phyloP scores from a whole-genome alignment of 2,329 filamentous ascomycete species.

The Trichoderma lentiforme region DNA sequence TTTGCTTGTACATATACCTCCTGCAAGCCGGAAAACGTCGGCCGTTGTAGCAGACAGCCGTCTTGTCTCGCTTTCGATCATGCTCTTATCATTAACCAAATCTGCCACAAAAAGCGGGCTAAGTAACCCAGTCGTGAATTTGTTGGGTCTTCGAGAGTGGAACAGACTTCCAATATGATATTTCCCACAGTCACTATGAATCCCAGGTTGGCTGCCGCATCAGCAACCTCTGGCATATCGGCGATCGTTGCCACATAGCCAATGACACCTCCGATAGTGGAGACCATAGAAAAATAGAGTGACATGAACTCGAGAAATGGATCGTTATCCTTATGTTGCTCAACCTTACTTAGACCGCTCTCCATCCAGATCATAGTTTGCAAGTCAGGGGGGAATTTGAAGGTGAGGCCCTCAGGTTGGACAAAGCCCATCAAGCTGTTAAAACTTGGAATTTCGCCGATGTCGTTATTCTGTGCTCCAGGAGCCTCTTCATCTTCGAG shows the following conservation, averaged over 20 bases:
- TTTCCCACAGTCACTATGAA: neutral
- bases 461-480: neutral
- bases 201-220: neutral
- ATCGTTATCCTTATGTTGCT: neutral
- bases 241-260: neutral
- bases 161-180: neutral
- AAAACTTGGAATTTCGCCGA: neutral
- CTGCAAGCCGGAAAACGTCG: neutral
- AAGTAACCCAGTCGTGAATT: neutral
- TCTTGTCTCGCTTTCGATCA: neutral
- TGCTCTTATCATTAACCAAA: neutral
- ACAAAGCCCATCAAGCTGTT: neutral
- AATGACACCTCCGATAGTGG: neutral
- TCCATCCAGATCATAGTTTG: neutral
- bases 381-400: neutral
- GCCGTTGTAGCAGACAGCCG: neutral
- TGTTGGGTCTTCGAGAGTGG: neutral
- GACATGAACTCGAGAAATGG: neutral
- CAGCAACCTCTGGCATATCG: neutral
- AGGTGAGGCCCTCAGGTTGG: neutral
- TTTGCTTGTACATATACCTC: too few relatives aligned
- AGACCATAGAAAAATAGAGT: conserved; percentile 2
- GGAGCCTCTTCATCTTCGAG: neutral
- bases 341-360: neutral
- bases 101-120: neutral